A percentile compares a stretch with the other conserved stretches of the same genome.
These are phyloP conservation scores for Xylaria sp. DNA, from an alignment of 2,329 filamentous ascomycete species.

Conservation along the genomic window DNA sequence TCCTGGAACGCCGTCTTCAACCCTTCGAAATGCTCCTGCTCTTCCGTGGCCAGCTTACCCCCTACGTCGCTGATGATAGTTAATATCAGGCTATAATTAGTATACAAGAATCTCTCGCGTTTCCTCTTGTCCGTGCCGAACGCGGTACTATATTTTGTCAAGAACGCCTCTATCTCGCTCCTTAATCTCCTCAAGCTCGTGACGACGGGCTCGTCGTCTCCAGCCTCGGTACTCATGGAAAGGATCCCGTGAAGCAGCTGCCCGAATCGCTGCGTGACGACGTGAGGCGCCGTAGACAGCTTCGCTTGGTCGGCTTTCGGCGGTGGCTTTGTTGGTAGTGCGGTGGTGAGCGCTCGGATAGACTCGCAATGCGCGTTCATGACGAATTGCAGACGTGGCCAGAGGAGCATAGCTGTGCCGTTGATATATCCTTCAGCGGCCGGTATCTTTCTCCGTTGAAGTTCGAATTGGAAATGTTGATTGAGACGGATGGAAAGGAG, in stretches of 20 bases:
- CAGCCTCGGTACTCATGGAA: constrained; percentile 84
- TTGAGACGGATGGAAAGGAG: constrained; percentile 93
- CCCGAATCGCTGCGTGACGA: constrained; percentile 93
- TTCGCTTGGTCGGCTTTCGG: constrained; percentile 65
- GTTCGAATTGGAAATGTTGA: constrained; percentile 92
- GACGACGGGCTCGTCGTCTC: constrained; percentile 92
- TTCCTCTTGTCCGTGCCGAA: constrained; percentile 82
- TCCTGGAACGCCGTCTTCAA: constrained; percentile 70
- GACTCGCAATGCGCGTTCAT: constrained; percentile 95
- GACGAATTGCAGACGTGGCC: constrained; percentile 93
- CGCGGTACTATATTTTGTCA: constrained; percentile 79
- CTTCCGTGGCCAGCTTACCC: constrained; percentile 79
- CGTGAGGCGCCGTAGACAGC: constrained; percentile 85
- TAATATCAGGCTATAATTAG: constrained; percentile 94
- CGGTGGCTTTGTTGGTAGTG: constrained; percentile 59
- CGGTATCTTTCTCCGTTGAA: constrained; percentile 90
- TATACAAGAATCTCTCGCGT: constrained; percentile 87
- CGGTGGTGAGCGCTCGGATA: constrained; percentile 71
- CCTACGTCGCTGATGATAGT: constrained; percentile 86
- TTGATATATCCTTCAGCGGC: constrained; percentile 93
- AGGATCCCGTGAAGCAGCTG: constrained; percentile 90
- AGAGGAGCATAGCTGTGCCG: constrained; percentile 92
- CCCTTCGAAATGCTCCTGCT: constrained; percentile 78
- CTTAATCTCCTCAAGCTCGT: constrained; percentile 81
- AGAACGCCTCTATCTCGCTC: constrained; percentile 83